These are phyloP conservation scores for Dichomitus squalens DNA, from an alignment of 1,284 basidiomycete genomes.

Conservation along the genomic window DNA sequence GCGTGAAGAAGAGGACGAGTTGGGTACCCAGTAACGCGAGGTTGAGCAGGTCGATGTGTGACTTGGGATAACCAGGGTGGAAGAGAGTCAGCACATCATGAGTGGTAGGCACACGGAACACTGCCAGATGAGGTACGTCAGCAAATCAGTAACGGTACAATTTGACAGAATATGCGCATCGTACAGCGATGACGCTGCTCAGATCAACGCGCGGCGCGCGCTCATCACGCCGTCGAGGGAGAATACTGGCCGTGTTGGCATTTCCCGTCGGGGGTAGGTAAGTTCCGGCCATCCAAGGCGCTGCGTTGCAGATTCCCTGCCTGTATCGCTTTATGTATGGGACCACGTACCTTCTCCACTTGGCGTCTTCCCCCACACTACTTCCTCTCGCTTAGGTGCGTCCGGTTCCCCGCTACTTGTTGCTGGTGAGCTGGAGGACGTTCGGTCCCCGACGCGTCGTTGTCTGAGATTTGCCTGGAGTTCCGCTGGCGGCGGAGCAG, in stretches of 20 bases:
- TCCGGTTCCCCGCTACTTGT: slow-evolving; percentile 13
- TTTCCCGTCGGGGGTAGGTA: background rate
- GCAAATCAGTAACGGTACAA: background rate
- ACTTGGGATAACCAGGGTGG: slow-evolving; percentile 88
- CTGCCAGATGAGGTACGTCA: slow-evolving; percentile 43
- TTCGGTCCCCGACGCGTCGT: slow-evolving; percentile 17
- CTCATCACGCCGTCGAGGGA: background rate
- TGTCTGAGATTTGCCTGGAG: slow-evolving; percentile 21
- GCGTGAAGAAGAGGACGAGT: slow-evolving; percentile 71
- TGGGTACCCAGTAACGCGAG: slow-evolving; percentile 80
- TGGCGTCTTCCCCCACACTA: slow-evolving; percentile 89
- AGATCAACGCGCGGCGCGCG: background rate
- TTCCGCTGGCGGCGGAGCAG: slow-evolving; percentile 10
- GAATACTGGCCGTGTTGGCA: background rate
- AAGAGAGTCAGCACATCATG: slow-evolving; percentile 94
- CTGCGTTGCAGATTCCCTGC: background rate
- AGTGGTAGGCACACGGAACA: slow-evolving; percentile 94
- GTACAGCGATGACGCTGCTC: background rate
- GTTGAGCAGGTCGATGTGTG: slow-evolving; percentile 89
- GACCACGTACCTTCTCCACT: slow-evolving; percentile 69
- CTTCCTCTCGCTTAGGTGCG: slow-evolving; percentile 47
- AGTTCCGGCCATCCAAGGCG: background rate
- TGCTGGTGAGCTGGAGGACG: slow-evolving; percentile 10
- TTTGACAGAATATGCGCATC: slow-evolving; percentile 2
- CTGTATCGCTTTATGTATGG: background rate